Base-by-base conservation (phyloP, 148 eudicot genomes). In the Amaranthus hypochondriacus region DNA sequence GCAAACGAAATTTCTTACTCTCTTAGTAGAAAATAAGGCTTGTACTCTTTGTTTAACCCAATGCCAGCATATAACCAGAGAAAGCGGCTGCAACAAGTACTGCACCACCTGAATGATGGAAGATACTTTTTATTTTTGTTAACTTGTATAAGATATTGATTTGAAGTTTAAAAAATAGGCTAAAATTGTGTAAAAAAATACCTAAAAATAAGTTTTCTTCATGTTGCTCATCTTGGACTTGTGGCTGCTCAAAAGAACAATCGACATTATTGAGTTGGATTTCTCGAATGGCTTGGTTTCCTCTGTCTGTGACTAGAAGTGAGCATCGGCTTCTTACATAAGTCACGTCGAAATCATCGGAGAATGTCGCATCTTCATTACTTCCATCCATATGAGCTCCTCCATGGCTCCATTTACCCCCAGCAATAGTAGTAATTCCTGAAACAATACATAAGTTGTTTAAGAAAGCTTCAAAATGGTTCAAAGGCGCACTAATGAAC, bases 371-470 rank as follows among this genome's bases (percentile, higher is more conserved):
- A 75, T 92, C 91, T 78, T 90, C 96, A 73, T 90, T 87, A 54
- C 86, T 87, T 42, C 97, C 92, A 75, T 89, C 92, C 13, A 84
- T 82, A 66, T 86, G 97, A 53, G 86, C 85, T 9, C 86, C 89
- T 80, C 89, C 90, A 69, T 83, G 78, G 60, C 84, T 83, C 84
- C 84, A 49, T 49, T 81, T 90, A 46, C 97, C 98, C 75, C 96
- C 96, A 8, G 96, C 96, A 67, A 92, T 89, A 3, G 98, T 92
- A 3, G 92, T 93, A 75, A 92, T 89, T 61, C 96, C 97, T 92
- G 86, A 76, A 77, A 42, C 15, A 49, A 66, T 28, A 28, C 39
- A 28, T 28, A 28, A 28, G 39, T 28, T 28, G 39, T 28, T 28
- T 28, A 28, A 28, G 39, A 28, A 28, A 28, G 39, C 1, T 2